Evolutionary conservation across 176 grass and related monocot genomes (phyloP), one percentile per base, ranked within the genome.

Genomic region (Carex kokanica): DNA sequence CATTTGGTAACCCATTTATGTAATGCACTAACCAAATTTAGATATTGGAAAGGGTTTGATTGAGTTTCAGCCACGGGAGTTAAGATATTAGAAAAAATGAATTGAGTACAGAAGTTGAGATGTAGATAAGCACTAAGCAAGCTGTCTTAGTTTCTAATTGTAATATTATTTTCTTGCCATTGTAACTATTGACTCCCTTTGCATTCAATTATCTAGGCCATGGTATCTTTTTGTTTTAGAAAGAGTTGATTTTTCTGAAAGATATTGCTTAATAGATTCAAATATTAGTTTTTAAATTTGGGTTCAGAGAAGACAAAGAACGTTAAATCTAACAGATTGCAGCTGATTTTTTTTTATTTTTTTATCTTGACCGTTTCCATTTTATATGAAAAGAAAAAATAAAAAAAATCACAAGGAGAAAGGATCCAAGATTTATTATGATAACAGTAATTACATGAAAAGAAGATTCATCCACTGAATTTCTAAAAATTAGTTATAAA

Each of bases 1-100:
- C 73, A 9, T 77, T 77, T 31, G 49, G 73, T 17, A 77, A 77
- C 49, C 73, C 73, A 54, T 77, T 77, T 6, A 55, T 77, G 2
- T 77, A 77, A 77, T 77, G 49, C 73, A 29, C 23, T 54, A 12
- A 77, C 14, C 13, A 16, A 53, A 77, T 18, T 49, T 55, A 55
- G 49, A 54, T 77, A 77, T 77, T 6, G 20, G 32, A 52, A 25
- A 14, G 49, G 49, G 9, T 54, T 77, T 17, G 13, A 10, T 77
- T 45, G 49, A 77, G 49, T 17, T 77, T 54, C 49, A 17, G 49
- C 31, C 45, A 49, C 9, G 45, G 49, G 29, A 73, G 20, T 41
- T 73, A 47, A 24, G 11, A 73, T 47, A 43, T 13, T 12, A 36
- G 34, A 71, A 21, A 41, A 41, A n/a, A 70, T 38, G 2, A 43